Conservation (phyloP, 352 stramenopile species). For the Thraustochytrium striatum region DNA sequence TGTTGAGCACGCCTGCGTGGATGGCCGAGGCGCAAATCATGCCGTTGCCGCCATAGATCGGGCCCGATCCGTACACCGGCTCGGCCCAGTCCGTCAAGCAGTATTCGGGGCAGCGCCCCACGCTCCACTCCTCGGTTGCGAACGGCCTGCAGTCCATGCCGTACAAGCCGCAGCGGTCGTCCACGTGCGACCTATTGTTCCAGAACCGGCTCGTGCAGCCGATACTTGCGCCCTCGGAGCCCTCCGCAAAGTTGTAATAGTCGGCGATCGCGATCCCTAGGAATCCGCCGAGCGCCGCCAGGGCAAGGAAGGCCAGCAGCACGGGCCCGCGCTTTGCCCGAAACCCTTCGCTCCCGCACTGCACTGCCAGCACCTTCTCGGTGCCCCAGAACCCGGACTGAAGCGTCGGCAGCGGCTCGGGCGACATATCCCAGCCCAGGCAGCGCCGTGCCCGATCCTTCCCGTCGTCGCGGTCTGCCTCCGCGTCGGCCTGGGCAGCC, state of each 20-base stretch:
- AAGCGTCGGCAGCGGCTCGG: not conserved
- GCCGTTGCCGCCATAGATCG: not conserved
- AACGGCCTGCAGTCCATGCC: not conserved
- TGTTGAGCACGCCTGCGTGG: not conserved
- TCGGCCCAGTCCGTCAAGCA: not conserved
- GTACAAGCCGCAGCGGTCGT: not conserved
- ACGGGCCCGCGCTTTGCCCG: not conserved
- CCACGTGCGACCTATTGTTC: not conserved
- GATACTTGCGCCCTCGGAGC: no score
- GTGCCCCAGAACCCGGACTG: not conserved
- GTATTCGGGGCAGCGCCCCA: not conserved
- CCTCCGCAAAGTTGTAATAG: not conserved
- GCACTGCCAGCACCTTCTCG: not conserved
- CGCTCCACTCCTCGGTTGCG: not conserved
- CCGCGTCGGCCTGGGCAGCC: no score
- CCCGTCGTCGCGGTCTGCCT: no score
- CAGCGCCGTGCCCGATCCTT: no score
- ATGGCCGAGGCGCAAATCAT: not conserved
- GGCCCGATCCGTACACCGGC: not conserved
- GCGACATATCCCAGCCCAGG: no score
- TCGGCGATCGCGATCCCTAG: not conserved
- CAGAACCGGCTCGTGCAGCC: slow-evolving; percentile 8
- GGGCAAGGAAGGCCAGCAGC: not conserved
- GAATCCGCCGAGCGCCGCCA: not conserved
- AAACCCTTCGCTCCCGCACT: not conserved